A percentile compares a stretch with the other conserved stretches of the same genome.
Evolutionary conservation across 495 filamentous ascomycete genomes (phyloP).

Genomic region (Cercophora samala): DNA sequence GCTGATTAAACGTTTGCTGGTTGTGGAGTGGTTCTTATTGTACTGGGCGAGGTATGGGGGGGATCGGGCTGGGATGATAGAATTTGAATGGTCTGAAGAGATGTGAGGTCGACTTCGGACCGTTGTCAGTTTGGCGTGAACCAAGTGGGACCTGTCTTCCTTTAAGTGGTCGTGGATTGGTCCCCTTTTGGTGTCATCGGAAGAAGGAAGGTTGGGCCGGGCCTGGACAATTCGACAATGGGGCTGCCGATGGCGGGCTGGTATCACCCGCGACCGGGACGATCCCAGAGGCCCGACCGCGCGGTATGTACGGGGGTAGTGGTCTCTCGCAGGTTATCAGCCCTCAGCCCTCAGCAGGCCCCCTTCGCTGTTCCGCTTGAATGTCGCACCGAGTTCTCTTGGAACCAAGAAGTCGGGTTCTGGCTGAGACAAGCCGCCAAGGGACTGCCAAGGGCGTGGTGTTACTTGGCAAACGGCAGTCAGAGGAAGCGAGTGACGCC

Average conservation of each 20-base stretch:
- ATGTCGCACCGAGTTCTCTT: slow-evolving; percentile 15
- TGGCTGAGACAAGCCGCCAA: slow-evolving; percentile 22
- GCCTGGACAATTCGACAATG: not conserved
- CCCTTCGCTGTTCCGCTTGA: not conserved
- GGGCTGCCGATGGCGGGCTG: slow-evolving; percentile 1
- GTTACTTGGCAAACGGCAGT: slow-evolving; percentile 28
- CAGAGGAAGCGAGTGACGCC: slow-evolving; percentile 9
- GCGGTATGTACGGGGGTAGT: not conserved
- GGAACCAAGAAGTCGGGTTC: slow-evolving; percentile 3
- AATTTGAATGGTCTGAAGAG: slow-evolving; percentile 1
- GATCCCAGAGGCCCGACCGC: not conserved
- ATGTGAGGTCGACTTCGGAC: not conserved
- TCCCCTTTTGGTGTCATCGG: not conserved
- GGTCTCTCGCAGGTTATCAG: not conserved
- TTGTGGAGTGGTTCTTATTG: not conserved
- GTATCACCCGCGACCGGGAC: not conserved
- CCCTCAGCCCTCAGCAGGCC: slow-evolving; percentile 5
- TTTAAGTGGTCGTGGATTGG: slow-evolving; percentile 6
- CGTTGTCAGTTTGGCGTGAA: slow-evolving; percentile 4
- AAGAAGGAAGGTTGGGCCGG: not conserved
- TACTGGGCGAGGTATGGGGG: not conserved
- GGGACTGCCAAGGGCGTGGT: slow-evolving; percentile 21
- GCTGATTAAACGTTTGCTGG: not conserved
- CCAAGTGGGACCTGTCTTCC: slow-evolving; percentile 7
- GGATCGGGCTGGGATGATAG: not conserved